Evolutionary conservation across 805 yeast species (phyloP), one percentile per base, ranked within the genome.

Genomic region (Hanseniaspora taiwanica): DNA sequence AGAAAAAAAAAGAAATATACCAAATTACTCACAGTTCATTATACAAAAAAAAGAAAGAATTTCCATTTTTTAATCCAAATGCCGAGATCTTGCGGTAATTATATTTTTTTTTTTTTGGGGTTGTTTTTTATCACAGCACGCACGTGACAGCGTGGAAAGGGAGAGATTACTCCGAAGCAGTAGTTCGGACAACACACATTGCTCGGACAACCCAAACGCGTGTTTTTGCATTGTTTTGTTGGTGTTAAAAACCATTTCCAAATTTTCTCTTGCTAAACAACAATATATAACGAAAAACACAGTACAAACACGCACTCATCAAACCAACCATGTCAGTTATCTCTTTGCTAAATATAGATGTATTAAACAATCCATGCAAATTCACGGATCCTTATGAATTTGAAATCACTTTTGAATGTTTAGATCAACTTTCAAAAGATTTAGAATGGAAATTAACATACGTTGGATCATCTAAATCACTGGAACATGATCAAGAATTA

Each of bases 401-500:
- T 56, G 97, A 91, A 59, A 91, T 91, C 60, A 91, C 98, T 0
- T 91, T 91, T 55, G 98, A 91, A 61, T 91, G 98, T 60, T 65
- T 89, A 36, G 98, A 91, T 59, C 86, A 95, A 1, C 66, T 91
- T 48, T 83, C 62, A 45, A 62, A 65, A 37, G 98, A 91, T 59
- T 68, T 91, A 43, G 98, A 91, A 59, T 91, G 98, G 98, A 91
- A 91, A 58, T 66, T 91, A 43, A 89, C 96, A 1, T 91, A 91
- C 51, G 98, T 91, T 32, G 98, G 99, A 1, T 83, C 95, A 4
- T 87, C 96, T 1, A 72, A 94, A 37, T 85, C 96, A 29, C 59
- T 85, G 39, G 96, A 91, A 47, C 96, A 91, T 52, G 99, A 91
- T 59, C 99, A 91, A 61, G 96, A 87, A 57, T 66, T 91, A 41